Evolutionary conservation across 1,284 basidiomycete species (phyloP), one percentile per base, ranked within the genome.

Genomic region (Gomphus bonarii): DNA sequence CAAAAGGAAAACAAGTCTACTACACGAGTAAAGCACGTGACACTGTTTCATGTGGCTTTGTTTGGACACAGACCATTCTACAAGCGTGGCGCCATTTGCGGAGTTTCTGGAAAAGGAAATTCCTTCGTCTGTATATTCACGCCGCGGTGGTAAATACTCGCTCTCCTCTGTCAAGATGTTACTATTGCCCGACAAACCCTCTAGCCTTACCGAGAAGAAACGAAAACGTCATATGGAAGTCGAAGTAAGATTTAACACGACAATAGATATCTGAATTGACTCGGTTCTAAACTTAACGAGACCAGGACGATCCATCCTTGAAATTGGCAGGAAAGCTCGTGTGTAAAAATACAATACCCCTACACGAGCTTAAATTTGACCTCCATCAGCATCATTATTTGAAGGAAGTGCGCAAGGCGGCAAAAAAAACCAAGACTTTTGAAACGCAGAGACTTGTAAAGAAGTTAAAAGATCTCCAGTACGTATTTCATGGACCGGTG

Each of bases 401-500:
- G 54, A 84, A 78, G 66, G 80, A 87, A 61, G 75, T 87, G 18
- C 74, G 74, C 58, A 85, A 84, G 63, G 80, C 83, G 4, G 79
- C 82, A 50, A 97, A 92, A 73, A 91, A 87, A 67, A 84, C 85
- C 8, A 90, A 84, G 68, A 74, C 80, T 0, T 91, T 91, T 62
- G 94, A 97, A 71, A 79, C 82, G 0, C 89, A 88, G 69, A 89
- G 88, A 65, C 70, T 88, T 14, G 80, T 95, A 55, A 94, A 93
- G 74, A 87, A 83, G 71, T 72, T 95, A 58, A 94, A 88, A 70
- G 76, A 76, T 50, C 67, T 85, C 22, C 74, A 84, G 86, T 88
- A 60, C 59, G 70, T 66, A n/a, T 5, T n/a, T 11, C 14, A 10
- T 31, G 18, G 16, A 12, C 16, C 22, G 20, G n/a, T 16, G 30